phyloP scores from a whole-genome alignment of 176 grass and related monocot genomes.

The Calamus simplicifolius region DNA sequence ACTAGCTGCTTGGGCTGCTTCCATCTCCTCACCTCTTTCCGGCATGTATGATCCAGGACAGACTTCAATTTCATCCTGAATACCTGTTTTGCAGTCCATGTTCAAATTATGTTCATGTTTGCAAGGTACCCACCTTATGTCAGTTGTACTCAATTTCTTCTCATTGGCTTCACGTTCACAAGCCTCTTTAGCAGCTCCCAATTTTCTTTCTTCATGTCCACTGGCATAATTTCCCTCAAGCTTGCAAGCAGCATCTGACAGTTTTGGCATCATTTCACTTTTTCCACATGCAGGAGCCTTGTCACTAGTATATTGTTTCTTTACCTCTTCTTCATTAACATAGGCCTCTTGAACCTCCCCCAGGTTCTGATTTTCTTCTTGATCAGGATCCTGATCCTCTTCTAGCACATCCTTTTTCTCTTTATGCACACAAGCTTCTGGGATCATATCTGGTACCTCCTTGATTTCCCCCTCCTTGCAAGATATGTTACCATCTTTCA shows the following conservation, averaged over 20 bases:
- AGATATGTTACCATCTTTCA: constrained; percentile 19
- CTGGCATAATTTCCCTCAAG: constrained; percentile 16
- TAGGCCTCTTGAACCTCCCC: constrained; percentile 18
- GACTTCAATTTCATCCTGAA: constrained; percentile 25
- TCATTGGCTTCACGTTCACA: constrained; percentile 17
- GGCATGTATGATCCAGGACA: constrained; percentile 10
- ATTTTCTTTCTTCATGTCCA: constrained; percentile 14
- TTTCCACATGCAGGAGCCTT: constrained; percentile 6
- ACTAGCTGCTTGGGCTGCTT: constrained; percentile 18
- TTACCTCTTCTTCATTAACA: constrained; percentile 24
- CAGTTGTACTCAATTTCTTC: constrained; percentile 5
- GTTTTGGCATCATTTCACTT: constrained; percentile 20
- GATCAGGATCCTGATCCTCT: constrained; percentile 18
- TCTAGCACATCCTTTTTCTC: constrained; percentile 18
- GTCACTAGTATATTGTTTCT: constrained; percentile 23
- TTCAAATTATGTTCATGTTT: constrained; percentile 1
- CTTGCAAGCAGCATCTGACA: constrained; percentile 7
- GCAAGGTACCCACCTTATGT: neutral
- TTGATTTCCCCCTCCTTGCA: constrained; percentile 11
- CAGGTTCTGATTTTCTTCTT: constrained; percentile 24
- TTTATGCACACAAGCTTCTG: constrained; percentile 14
- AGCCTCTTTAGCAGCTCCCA: constrained; percentile 22
- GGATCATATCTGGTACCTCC: constrained; percentile 3
- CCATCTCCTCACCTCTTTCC: constrained; percentile 18
- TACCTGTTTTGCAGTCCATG: constrained; percentile 20